Base-by-base conservation (phyloP, 2,329 filamentous ascomycete genomes). In the Emergomyces orientalis region DNA sequence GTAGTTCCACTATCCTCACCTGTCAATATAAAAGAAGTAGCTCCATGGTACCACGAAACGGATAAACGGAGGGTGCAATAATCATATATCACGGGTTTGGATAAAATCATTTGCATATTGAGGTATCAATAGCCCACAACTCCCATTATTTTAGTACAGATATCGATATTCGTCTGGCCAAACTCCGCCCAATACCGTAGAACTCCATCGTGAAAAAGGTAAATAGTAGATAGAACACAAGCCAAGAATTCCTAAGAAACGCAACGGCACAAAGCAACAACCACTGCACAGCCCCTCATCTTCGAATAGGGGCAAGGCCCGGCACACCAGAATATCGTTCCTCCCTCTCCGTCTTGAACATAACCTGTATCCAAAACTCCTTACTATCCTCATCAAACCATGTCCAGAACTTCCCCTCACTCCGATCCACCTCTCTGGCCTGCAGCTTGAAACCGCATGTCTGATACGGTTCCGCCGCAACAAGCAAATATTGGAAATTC, bases 341-440 rank as follows among this genome's bases (percentile, higher is more conserved):
- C 78, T 97, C 94, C 67, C 94, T 86, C 81, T 99, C 94, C 47
- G 94, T 97, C 84, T 97, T 94, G 79, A 97, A 99, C 81, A 97
- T 89, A 67, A 99, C 84, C 81, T 97, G 94, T 49, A 97, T 85
- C 90, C 91, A 97, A 74, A 95, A 99, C 80, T 97, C 93, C 81
- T 95, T 96, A 66, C 88, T 86, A 75, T 99, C 94, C 65, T 88
- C 87, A 77, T 99, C 94, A 81, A 92, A 99, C 87, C 92, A 97
- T 61, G 86, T 88, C 84, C 93, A 99, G 76, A 92, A 94, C 71
- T 88, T 84, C 63, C 90, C 92, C 68, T 95, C 91, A 30, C 89
- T 84, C 70, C 91, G 85, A 78, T 99, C 94, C 64, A 99, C 86
- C 80, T 97, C 94, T 64, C 91, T 82, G 5, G 92, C 90, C 75